These are phyloP conservation scores for Waltiozyma sp. DNA, from an alignment of 1,139 yeast genomes.

Conservation along the genomic window DNA sequence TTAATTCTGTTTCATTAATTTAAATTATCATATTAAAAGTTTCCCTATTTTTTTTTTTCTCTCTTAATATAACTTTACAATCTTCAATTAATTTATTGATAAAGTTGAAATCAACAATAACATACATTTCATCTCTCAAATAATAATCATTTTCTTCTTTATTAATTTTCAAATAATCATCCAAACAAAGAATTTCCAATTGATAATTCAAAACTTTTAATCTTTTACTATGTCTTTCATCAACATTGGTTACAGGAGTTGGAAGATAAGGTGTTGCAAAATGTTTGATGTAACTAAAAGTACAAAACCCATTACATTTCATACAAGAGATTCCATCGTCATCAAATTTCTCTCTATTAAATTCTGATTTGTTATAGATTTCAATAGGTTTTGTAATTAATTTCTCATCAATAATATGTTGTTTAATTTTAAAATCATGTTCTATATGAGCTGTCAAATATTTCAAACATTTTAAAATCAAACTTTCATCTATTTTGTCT, in stretches of 20 bases:
- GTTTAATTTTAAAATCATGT: slow-evolving; percentile 11
- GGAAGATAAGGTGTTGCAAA: slow-evolving; percentile 6
- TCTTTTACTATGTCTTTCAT: slow-evolving; percentile 14
- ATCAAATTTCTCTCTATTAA: slow-evolving; percentile 9
- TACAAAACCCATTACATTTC: slow-evolving; percentile 25
- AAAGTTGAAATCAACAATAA: slow-evolving; percentile 17
- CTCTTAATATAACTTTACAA: not conserved
- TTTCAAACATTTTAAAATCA: slow-evolving; percentile 6
- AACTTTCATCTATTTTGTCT: not conserved
- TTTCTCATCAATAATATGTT: slow-evolving; percentile 5
- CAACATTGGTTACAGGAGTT: slow-evolving; percentile 8
- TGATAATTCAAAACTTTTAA: slow-evolving; percentile 8
- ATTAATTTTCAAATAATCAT: slow-evolving; percentile 13
- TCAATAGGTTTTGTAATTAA: slow-evolving; percentile 8
- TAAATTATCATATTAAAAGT: too few relatives aligned
- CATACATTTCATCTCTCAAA: slow-evolving; percentile 16
- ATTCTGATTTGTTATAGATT: slow-evolving; percentile 1
- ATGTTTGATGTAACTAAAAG: slow-evolving; percentile 21
- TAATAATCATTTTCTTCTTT: not conserved
- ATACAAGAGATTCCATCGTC: slow-evolving; percentile 22
- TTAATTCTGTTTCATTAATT: not conserved
- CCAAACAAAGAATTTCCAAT: slow-evolving; percentile 10
- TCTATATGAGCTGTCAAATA: slow-evolving; percentile 8
- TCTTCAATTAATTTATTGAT: slow-evolving; percentile 12
- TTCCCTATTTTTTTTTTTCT: too few relatives aligned